Evolutionary conservation across 1,284 basidiomycete genomes (phyloP), one percentile per base, ranked within the genome.

Genomic region (Puccinia novopanici): DNA sequence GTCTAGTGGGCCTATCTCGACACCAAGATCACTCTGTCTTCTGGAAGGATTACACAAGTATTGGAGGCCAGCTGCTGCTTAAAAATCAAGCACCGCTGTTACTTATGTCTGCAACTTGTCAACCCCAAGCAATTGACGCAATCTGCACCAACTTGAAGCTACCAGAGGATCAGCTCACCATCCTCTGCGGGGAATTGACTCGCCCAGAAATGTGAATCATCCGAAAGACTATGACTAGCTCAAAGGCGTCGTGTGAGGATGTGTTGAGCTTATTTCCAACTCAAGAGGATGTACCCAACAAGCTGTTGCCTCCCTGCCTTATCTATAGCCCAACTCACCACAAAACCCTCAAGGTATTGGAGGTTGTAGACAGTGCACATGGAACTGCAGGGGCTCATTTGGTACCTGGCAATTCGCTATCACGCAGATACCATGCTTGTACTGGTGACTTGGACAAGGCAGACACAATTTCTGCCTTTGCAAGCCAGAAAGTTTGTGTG

Each of bases 21-120:
- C 9, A 37, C 19, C 19, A 72, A 50, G 70, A 72, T 55, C 22
- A 5, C 4, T 24, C 22, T 2, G n/a, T 55, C 1, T 72, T 72
- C 50, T 2, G 70, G 24, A 40, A 40, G 34, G 45, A 10, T 30
- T 72, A 72, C n/a, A 50, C 40, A 27, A 57, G 45, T 6, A 10
- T 54, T 6, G 70, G 70, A 2, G 19, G 22, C 12, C 48, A 22
- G 5, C 24, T 71, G n/a, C 13, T 34, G n/a, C 3, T 12, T 19
- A 5, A n/a, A 6, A 71, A 48, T 12, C n/a, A 72, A 13, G 17
- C 12, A 27, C 70, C 70, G 1, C 10, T 72, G 6, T 40, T 72
- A 1, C 50, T 72, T 15, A 73, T 73, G 71, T 73, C 71, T 5
- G 71, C 50, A 24, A 73, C 71, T 3, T 73, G 71, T 24, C 10